Conservation (phyloP, 2,329 filamentous ascomycete genomes). For the Ilyonectria mors-panacis region DNA sequence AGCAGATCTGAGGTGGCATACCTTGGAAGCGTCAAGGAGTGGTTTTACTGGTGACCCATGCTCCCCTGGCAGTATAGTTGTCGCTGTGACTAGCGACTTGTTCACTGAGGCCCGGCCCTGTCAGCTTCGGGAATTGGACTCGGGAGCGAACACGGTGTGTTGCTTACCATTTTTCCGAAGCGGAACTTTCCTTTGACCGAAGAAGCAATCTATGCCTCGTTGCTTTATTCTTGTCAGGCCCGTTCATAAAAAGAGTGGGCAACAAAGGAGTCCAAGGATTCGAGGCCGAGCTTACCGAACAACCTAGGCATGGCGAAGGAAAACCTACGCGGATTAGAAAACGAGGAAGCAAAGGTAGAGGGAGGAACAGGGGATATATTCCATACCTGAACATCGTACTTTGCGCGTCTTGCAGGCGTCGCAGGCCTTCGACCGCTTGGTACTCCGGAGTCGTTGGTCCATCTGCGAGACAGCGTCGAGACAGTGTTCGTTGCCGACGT, state of each 20-base stretch:
- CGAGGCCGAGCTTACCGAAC: constrained; percentile 28
- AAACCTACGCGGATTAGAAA: constrained; percentile 29
- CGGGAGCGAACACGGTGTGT: background rate
- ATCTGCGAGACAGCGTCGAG: constrained; percentile 10
- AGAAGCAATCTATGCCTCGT: constrained; percentile 30
- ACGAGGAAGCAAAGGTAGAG: background rate
- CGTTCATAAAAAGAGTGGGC: background rate
- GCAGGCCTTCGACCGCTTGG: constrained; percentile 41
- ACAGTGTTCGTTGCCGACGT: background rate
- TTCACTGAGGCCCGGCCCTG: constrained; percentile 31
- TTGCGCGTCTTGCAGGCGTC: constrained; percentile 42
- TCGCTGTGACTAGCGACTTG: constrained; percentile 24
- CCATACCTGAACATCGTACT: constrained; percentile 42
- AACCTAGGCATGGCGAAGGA: constrained; percentile 39
- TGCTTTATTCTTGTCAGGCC: constrained; percentile 22
- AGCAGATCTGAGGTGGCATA: background rate
- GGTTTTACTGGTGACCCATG: constrained; percentile 10
- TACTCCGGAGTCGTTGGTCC: constrained; percentile 30
- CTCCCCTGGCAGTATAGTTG: background rate
- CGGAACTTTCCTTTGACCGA: constrained; percentile 40
- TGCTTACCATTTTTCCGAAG: constrained; percentile 37
- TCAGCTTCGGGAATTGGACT: constrained; percentile 20
- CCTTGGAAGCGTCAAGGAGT: background rate
- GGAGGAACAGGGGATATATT: background rate
- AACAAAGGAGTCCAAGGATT: background rate